Evolutionary conservation across 805 yeast species (phyloP).

Genomic region (Yarrowia sp.): DNA sequence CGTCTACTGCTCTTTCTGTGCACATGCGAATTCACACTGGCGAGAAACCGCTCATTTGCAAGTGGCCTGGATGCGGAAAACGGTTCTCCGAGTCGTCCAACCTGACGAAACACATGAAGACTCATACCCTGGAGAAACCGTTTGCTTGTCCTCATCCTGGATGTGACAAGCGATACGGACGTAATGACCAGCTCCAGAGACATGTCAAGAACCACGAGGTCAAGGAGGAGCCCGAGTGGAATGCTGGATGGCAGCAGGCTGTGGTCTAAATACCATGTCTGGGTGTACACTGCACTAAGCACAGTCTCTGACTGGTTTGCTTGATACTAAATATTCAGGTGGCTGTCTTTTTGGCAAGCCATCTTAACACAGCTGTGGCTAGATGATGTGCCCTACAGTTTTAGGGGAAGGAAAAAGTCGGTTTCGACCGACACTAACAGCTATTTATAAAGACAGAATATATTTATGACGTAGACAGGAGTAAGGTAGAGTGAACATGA

Average conservation of each 20-base stretch:
- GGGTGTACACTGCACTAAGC: too few relatives aligned
- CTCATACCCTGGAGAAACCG: slow-evolving; percentile 44
- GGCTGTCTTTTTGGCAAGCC: too few relatives aligned
- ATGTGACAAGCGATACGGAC: slow-evolving; percentile 74
- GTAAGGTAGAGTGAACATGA: not conserved
- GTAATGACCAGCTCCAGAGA: slow-evolving; percentile 89
- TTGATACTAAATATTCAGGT: too few relatives aligned
- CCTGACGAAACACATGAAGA: slow-evolving; percentile 80
- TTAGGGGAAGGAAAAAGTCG: not conserved
- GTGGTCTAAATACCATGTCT: too few relatives aligned
- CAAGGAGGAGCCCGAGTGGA: slow-evolving; percentile 41
- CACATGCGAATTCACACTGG: slow-evolving; percentile 88
- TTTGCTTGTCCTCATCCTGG: slow-evolving; percentile 54
- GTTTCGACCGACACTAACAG: slow-evolving; percentile 12
- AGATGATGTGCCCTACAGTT: not conserved
- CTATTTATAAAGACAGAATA: slow-evolving; percentile 3
- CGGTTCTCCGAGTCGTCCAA: slow-evolving; percentile 87
- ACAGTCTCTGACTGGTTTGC: too few relatives aligned
- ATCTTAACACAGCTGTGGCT: not conserved
- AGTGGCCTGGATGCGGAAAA: slow-evolving; percentile 75
- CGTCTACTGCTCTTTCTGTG: slow-evolving; percentile 75
- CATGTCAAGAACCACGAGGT: slow-evolving; percentile 80
- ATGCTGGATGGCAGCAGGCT: slow-evolving; percentile 5
- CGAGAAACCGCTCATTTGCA: slow-evolving; percentile 78
- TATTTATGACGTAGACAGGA: not conserved